Base-by-base conservation (phyloP, 352 stramenopile species). In the Discostella stelligera region DNA sequence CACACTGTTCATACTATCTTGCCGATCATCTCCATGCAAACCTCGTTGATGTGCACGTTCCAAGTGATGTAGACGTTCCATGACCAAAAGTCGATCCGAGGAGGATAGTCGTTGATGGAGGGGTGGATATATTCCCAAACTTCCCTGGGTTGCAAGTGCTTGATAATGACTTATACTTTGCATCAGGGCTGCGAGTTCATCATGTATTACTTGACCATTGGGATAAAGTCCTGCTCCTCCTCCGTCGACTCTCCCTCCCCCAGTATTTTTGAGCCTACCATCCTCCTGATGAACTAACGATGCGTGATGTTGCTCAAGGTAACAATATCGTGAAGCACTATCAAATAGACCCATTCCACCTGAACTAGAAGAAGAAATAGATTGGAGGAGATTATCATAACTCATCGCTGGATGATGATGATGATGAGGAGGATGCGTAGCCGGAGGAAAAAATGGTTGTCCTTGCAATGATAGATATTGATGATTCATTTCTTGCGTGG, bases 81-180 rank as follows among this genome's bases (percentile, higher is more conserved):
- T 60, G 3, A 44, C 37, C 21, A 60, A 32, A 4, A 60, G 52
- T 41, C 52, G 52, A 39, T 60, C 52, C 52, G 7, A 39, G 21
- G 52, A 60, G 10, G 37, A 32, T 41, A 44, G 20, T 32, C 20
- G 52, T 18, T 60, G 52, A 27, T 60, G 52, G 11, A n/a, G 4
- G 20, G 14, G 50, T 3, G 52, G 52, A 18, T 60, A 37, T 10
- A 25, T n/a, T 32, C 14, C 21, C 52, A 2, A 14, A 30, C 14
- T 27, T 5, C 21, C 52, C 13, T 6, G 21, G 52, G 23, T 21
- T 44, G 37, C 2, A 44, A 44, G 37, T 10, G 7, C 37, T 44
- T 44, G 7, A 44, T 10, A 14, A 44, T 10, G 2, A 44, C 37
- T 44, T 14, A 10, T 44, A 44, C 11, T 44, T 14, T 44, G 37